These are phyloP conservation scores for Solanum corneliomulleri DNA, from an alignment of 257 asterid genomes.

Conservation along the genomic window DNA sequence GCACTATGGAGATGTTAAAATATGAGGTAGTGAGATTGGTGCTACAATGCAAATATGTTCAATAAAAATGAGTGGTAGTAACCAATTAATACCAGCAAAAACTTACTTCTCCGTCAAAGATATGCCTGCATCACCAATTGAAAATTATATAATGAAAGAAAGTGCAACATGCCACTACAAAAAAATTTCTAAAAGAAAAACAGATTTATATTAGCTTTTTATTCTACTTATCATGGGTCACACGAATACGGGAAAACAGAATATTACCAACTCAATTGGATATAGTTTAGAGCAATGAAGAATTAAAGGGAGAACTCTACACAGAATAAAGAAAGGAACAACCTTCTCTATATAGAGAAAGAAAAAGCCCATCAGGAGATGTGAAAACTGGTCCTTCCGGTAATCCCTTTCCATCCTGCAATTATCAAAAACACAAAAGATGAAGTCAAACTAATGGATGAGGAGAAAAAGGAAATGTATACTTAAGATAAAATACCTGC, in stretches of 20 bases:
- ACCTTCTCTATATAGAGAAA: slow-evolving; percentile 81
- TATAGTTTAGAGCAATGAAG: neutral
- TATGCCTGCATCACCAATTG: neutral
- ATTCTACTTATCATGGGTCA: neutral
- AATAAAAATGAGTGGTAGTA: neutral
- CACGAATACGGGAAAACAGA: neutral
- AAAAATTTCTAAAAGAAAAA: neutral
- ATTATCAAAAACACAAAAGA: neutral
- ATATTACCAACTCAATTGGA: neutral
- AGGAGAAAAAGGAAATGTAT: neutral
- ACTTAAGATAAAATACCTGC: slow-evolving; percentile 31
- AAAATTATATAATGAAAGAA: neutral
- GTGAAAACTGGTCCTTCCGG: slow-evolving; percentile 78
- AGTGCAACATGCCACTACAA: neutral
- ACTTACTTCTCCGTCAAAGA: neutral
- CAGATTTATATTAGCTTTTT: neutral
- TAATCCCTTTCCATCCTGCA: slow-evolving; percentile 67
- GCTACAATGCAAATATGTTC: neutral
- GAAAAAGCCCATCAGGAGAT: slow-evolving; percentile 81
- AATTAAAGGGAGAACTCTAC: neutral
- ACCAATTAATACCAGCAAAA: neutral
- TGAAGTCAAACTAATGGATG: neutral
- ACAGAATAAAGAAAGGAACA: neutral
- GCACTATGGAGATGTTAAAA: neutral
- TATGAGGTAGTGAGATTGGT: neutral